Evolutionary conservation across 1,284 basidiomycete species (phyloP).

Genomic region (Ceratobasidium sp.): DNA sequence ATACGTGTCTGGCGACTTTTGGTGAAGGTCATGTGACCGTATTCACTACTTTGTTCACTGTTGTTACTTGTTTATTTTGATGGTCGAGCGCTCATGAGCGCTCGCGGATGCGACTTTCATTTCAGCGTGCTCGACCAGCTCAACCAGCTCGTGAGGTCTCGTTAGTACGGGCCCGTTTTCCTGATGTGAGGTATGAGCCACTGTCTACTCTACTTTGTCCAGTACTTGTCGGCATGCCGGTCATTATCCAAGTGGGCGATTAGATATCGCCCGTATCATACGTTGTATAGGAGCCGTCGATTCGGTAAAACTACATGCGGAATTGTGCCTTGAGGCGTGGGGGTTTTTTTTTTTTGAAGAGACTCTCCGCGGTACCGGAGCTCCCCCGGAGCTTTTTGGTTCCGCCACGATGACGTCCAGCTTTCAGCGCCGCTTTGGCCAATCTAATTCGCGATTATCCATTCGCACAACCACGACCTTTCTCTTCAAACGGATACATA

Average conservation of each 20-base stretch:
- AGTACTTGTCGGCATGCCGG: neutral
- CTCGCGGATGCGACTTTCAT: too few relatives aligned
- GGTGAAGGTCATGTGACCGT: too few relatives aligned
- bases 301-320: neutral
- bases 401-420: slow-evolving; percentile 18
- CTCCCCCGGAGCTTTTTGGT: neutral
- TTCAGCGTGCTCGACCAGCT: too few relatives aligned
- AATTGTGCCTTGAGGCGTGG: neutral
- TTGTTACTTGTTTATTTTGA: too few relatives aligned
- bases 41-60: too few relatives aligned
- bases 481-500: neutral
- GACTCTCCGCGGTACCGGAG: slow-evolving; percentile 16
- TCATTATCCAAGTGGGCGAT: neutral
- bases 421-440: neutral
- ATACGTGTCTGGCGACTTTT: too few relatives aligned
- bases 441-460: neutral
- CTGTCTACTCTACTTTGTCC: neutral
- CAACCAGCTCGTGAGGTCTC: too few relatives aligned
- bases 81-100: too few relatives aligned
- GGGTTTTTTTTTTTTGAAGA: neutral
- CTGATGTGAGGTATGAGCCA: neutral
- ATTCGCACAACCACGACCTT: neutral
- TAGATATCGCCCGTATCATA: neutral
- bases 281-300: neutral
- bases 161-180: too few relatives aligned